Conservation (phyloP, 2,329 filamentous ascomycete species). For the Paecilomyces variotii region DNA sequence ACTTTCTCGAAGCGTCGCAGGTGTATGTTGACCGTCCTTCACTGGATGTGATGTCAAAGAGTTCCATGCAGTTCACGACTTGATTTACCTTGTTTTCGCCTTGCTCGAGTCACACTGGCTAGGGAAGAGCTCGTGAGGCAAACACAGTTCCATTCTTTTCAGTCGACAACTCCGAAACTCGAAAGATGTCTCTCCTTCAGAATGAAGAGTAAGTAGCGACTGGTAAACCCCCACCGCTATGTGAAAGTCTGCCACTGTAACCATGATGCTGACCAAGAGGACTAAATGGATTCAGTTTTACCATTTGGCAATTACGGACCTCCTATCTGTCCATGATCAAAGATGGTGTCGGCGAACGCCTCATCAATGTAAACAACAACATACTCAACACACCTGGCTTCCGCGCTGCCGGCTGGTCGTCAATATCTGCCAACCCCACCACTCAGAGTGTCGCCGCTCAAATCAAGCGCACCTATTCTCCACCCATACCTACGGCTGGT, state of each 20-base stretch:
- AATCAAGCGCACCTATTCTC: conserved; percentile 57
- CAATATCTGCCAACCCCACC: conserved; percentile 26
- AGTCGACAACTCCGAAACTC: background rate
- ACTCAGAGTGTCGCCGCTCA: conserved; percentile 40
- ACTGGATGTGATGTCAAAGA: conserved; percentile 1
- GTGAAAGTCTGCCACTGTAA: background rate
- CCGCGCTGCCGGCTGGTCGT: conserved; percentile 55
- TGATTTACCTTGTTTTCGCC: background rate
- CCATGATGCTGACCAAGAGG: background rate
- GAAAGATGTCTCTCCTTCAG: conserved; percentile 42
- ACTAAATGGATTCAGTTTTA: conserved; percentile 42
- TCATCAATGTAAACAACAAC: conserved; percentile 57
- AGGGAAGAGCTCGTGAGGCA: background rate
- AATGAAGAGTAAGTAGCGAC: conserved; percentile 41
- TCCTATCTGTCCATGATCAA: conserved; percentile 57
- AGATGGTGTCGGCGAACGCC: conserved; percentile 57
- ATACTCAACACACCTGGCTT: conserved; percentile 58
- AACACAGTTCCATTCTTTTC: background rate
- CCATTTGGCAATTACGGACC: conserved; percentile 58
- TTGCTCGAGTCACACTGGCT: background rate
- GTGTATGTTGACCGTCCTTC: background rate
- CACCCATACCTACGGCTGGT: conserved; percentile 53
- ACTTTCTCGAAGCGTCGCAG: background rate
- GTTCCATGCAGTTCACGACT: background rate
- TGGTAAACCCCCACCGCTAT: conserved; percentile 1